A percentile compares a stretch with the other conserved stretches of the same genome.
Evolutionary conservation across 495 filamentous ascomycete genomes (phyloP).

Genomic region (Tuber microsphaerosporum): DNA sequence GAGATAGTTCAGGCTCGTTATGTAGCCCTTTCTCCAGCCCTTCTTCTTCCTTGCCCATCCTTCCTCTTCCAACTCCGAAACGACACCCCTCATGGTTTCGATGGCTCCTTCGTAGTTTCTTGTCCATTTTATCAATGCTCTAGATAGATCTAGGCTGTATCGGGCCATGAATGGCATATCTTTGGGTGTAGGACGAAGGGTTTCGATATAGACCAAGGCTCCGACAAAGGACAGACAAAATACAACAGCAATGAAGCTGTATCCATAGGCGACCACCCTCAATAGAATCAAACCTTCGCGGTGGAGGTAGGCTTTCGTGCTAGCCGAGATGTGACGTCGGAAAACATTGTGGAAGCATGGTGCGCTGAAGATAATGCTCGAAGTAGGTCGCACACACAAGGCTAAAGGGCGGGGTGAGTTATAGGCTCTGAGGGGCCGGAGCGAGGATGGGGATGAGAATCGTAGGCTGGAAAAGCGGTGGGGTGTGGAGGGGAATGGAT

Average conservation of each 20-base stretch:
- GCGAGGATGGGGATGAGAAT: conserved; percentile 10
- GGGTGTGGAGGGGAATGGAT: neutral
- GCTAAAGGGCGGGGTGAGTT: neutral
- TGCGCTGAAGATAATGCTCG: neutral
- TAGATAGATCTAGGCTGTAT: conserved; percentile 8
- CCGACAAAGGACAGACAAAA: neutral
- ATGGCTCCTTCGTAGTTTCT: conserved; percentile 5
- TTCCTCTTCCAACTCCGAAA: conserved; percentile 11
- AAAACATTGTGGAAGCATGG: neutral
- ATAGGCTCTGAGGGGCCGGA: neutral
- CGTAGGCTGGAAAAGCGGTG: neutral
- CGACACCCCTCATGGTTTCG: conserved; percentile 6
- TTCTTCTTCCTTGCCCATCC: neutral
- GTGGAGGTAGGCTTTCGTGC: conserved; percentile 29
- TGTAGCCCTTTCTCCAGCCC: neutral
- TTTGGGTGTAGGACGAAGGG: conserved; percentile 12
- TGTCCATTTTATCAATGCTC: conserved; percentile 10
- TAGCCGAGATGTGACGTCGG: conserved; percentile 27
- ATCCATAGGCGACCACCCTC: conserved; percentile 23
- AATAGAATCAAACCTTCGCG: conserved; percentile 29
- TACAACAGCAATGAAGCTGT: conserved; percentile 20
- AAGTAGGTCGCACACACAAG: neutral
- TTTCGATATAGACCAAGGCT: conserved; percentile 11
- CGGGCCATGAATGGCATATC: conserved; percentile 12
- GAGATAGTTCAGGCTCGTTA: conserved; percentile 6